These are phyloP conservation scores for Fusarium domesticum DNA, from an alignment of 2,329 filamentous ascomycete genomes.

Conservation along the genomic window DNA sequence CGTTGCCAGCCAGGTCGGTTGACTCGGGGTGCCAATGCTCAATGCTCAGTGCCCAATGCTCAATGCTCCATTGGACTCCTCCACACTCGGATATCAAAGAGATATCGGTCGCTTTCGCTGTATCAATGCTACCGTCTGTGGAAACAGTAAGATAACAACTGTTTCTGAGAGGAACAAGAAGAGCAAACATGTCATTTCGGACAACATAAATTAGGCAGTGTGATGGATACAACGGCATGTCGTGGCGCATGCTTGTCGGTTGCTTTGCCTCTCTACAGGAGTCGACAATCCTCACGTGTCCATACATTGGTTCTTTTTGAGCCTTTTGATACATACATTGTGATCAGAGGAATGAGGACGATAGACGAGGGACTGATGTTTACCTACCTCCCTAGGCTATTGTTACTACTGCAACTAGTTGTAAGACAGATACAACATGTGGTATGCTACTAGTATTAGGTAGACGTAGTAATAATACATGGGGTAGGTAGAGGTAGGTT, in stretches of 20 bases:
- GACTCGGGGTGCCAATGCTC: too few species aligned
- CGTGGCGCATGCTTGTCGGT: constrained; percentile 1
- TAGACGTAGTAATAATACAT: background rate
- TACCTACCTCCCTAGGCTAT: background rate
- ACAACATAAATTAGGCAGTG: background rate
- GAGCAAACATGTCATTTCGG: background rate
- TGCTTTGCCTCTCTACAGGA: background rate
- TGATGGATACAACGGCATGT: constrained; percentile 8
- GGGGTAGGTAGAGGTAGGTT: background rate
- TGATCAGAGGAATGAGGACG: background rate
- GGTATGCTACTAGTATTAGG: background rate
- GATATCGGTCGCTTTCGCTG: too few species aligned
- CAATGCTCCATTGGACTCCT: too few species aligned
- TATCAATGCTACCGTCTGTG: too few species aligned
- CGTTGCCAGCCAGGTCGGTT: too few species aligned
- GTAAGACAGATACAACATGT: too few species aligned
- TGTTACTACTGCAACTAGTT: too few species aligned
- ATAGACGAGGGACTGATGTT: background rate
- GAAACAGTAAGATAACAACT: too few species aligned
- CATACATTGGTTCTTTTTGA: background rate
- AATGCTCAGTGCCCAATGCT: too few species aligned
- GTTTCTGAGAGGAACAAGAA: background rate
- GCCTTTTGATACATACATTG: background rate
- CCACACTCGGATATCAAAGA: too few species aligned
- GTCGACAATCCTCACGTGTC: background rate